Conservation (phyloP, 2,329 filamentous ascomycete genomes). For the Phoma sp. region DNA sequence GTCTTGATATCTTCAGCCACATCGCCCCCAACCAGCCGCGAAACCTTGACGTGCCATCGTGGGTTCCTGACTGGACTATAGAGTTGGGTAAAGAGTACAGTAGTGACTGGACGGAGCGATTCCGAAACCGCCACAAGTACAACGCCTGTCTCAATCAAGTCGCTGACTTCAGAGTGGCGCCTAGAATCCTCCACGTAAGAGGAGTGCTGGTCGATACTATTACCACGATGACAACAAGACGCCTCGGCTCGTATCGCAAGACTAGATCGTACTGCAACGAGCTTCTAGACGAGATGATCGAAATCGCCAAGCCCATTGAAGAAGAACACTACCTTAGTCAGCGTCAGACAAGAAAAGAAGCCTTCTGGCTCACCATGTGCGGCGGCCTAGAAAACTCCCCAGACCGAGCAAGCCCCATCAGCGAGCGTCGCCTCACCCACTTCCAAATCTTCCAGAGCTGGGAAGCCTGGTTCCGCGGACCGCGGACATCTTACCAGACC, state of each 20-base stretch:
- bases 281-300: slow-evolving; percentile 5
- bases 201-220: neutral
- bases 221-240: neutral
- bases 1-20: slow-evolving; percentile 8
- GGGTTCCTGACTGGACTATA: slow-evolving; percentile 7
- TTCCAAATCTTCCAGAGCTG: neutral
- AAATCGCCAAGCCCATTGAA: neutral
- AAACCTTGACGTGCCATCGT: slow-evolving; percentile 5
- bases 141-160: neutral
- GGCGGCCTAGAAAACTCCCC: neutral
- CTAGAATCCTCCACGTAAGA: neutral
- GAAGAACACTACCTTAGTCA: neutral
- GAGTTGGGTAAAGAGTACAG: slow-evolving; percentile 5
- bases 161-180: neutral
- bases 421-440: neutral
- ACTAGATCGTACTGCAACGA: slow-evolving; percentile 1
- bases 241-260: slow-evolving; percentile 5
- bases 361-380: slow-evolving; percentile 12
- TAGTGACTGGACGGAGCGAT: slow-evolving; percentile 7
- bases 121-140: neutral
- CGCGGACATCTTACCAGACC: slow-evolving; percentile 1
- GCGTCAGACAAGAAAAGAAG: slow-evolving; percentile 6
- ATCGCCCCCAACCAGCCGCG: neutral
- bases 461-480: slow-evolving; percentile 11
- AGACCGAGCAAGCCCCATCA: neutral